Conservation (phyloP, 2,329 filamentous ascomycete genomes). For the Diaporthe australafricana region DNA sequence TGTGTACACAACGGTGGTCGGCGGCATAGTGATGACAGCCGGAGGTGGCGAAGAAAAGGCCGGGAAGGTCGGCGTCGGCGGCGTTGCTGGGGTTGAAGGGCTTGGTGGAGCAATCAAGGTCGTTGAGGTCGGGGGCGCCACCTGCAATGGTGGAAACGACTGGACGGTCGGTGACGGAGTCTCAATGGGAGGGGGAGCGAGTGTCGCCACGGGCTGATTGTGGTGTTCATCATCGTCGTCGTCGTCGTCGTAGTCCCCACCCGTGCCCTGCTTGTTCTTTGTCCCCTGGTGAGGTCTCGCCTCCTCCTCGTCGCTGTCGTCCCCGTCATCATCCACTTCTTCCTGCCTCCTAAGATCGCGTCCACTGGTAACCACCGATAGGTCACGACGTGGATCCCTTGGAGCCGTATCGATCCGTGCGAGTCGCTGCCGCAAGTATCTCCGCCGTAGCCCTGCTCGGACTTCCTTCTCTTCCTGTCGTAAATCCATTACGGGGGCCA, state of each 20-base stretch:
- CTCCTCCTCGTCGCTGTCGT: conserved; percentile 29
- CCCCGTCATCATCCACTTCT: not conserved
- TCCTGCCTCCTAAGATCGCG: conserved; percentile 12
- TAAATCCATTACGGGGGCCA: conserved; percentile 34
- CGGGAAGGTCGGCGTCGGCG: not conserved
- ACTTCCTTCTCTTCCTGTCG: conserved; percentile 6
- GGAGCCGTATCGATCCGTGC: not conserved
- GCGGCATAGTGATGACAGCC: conserved; percentile 15
- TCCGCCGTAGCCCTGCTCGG: conserved; percentile 1
- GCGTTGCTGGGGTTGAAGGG: conserved; percentile 9
- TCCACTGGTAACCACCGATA: not conserved
- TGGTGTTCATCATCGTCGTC: conserved; percentile 27
- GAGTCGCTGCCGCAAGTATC: conserved; percentile 11
- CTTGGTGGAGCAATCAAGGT: not conserved
- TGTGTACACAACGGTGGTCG: conserved; percentile 37
- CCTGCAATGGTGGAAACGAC: not conserved
- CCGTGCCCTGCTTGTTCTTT: conserved; percentile 17
- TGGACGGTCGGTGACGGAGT: not conserved
- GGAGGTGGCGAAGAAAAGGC: not conserved
- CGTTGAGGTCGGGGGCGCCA: not conserved
- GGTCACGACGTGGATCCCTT: not conserved
- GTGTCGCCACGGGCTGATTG: conserved; percentile 21
- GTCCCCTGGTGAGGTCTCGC: conserved; percentile 12
- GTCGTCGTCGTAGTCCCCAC: conserved; percentile 19
- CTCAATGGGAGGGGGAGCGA: not conserved